Evolutionary conservation across 192 early-diverging fungal species (phyloP).

Genomic region (Coemansia sp.): DNA sequence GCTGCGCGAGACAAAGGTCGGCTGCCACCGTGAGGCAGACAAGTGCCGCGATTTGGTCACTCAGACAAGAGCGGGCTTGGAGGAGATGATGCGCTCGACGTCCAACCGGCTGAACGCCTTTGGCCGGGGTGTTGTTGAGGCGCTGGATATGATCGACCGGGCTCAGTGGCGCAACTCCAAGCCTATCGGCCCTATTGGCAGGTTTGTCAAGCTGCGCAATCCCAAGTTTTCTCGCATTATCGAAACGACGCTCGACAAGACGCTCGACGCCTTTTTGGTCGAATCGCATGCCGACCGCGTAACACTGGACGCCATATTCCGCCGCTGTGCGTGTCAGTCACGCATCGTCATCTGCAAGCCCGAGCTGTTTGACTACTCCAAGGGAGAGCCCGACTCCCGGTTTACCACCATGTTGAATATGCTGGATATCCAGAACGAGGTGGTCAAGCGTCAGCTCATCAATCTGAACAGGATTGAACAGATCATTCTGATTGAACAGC

Average conservation of each 20-base stretch:
- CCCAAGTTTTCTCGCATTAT: constrained; percentile 63
- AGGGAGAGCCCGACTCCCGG: constrained; percentile 63
- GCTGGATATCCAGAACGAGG: constrained; percentile 65
- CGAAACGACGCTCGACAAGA: constrained; percentile 64
- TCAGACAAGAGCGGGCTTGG: constrained; percentile 36
- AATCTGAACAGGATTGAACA: constrained; percentile 69
- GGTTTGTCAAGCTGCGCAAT: constrained; percentile 61
- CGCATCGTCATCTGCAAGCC: constrained; percentile 64
- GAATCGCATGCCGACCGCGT: constrained; percentile 65
- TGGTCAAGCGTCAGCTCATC: constrained; percentile 76
- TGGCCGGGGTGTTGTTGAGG: constrained; percentile 67
- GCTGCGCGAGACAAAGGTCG: constrained; percentile 31
- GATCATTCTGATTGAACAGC: constrained; percentile 65
- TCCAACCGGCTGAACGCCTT: constrained; percentile 74
- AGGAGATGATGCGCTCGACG: constrained; percentile 62
- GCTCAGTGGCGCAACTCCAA: constrained; percentile 44
- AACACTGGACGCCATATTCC: constrained; percentile 60
- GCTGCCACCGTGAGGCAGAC: constrained; percentile 14
- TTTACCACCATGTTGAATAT: constrained; percentile 68
- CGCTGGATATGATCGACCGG: constrained; percentile 59
- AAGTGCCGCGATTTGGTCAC: constrained; percentile 20
- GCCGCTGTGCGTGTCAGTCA: constrained; percentile 51
- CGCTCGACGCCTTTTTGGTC: constrained; percentile 71
- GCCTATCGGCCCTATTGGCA: constrained; percentile 77
- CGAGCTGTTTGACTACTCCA: constrained; percentile 70